Evolutionary conservation across 176 grass and related monocot genomes (phyloP), one percentile per base, ranked within the genome.

Genomic region (Phyllostachys edulis): DNA sequence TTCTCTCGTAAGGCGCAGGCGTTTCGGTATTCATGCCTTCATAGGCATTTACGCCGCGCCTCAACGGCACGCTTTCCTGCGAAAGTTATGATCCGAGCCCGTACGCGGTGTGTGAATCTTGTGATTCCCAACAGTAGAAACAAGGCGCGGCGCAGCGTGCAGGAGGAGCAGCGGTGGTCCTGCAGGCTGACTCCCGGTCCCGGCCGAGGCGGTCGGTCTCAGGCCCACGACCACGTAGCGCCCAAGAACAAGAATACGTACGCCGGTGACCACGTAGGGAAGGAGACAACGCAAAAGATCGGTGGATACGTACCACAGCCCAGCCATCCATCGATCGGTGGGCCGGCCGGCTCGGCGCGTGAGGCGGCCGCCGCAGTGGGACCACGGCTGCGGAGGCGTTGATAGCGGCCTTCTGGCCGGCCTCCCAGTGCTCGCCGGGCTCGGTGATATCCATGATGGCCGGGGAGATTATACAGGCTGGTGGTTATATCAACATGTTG

Each of bases 241-340:
- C 69, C 79, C 67, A 67, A 12, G 18, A 79, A 34, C 40, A 13
- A 21, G 60, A 83, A 90, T 84, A 87, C 89, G 84, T 83, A 87
- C 67, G 39, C 29, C 15, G 67, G 79, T 90, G 73, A 79, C 50
- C 88, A 87, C 84, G 79, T 81, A 78, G 55, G 72, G 42, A 82
- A 82, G 59, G 32, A 84, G 57, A 82, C 72, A 82, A 29, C 64
- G 67, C 64, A 26, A 16, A 17, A 41, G 78, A 81, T 70, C 70
- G 44, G 9, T 75, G 47, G 49, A 32, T 34, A 36, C 23, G 23
- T 71, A 72, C 34, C 73, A 38, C 32, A 20, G 23, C 13, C 61
- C 7, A 32, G 2, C 36, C 52, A 39, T 18, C 51, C 51, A 24
- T n/a, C 57, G 75, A 27, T 40, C 41, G 16, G 52, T 32, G 40